phyloP scores from a whole-genome alignment of 805 yeast species.

The Wickerhamiella musiphila region DNA sequence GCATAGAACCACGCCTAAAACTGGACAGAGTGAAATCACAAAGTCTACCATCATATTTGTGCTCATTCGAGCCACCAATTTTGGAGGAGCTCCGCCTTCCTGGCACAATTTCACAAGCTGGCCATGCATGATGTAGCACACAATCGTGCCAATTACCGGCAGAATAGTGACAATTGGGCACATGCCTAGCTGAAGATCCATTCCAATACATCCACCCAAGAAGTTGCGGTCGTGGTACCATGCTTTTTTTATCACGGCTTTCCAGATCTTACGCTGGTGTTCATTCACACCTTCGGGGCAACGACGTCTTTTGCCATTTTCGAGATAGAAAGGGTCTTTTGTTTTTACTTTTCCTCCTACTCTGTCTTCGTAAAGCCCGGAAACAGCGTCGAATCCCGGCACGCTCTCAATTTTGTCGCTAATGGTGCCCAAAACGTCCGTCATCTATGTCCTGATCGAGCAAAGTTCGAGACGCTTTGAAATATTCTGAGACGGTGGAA shows the following conservation, averaged over 20 bases:
- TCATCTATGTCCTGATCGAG: conserved; percentile 3
- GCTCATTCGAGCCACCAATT: conserved; percentile 49
- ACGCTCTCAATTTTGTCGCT: conserved; percentile 26
- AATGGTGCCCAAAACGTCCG: conserved; percentile 1
- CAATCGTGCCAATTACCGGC: conserved; percentile 72
- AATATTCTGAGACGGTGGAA: too few species aligned
- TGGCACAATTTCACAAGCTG: conserved; percentile 47
- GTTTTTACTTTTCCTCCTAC: conserved; percentile 50
- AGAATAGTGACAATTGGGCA: conserved; percentile 56
- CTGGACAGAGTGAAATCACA: conserved; percentile 58
- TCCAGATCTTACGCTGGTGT: conserved; percentile 53
- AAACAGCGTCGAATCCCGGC: conserved; percentile 41
- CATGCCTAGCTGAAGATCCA: conserved; percentile 58
- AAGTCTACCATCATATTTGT: conserved; percentile 63
- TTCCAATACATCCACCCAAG: conserved; percentile 26
- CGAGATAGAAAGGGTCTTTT: conserved; percentile 23
- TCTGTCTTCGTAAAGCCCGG: conserved; percentile 45
- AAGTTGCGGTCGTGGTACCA: conserved; percentile 79
- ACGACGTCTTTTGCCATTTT: conserved; percentile 39
- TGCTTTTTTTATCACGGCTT: conserved; percentile 52
- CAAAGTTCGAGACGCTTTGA: conserved; percentile 6
- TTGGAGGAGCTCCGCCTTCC: conserved; percentile 38
- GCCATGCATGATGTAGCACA: conserved; percentile 66
- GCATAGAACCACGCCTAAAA: conserved; percentile 57
- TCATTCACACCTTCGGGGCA: conserved; percentile 42